Evolutionary conservation across 106 monocot genomes (phyloP).

Genomic region (Apostasia ramifera): DNA sequence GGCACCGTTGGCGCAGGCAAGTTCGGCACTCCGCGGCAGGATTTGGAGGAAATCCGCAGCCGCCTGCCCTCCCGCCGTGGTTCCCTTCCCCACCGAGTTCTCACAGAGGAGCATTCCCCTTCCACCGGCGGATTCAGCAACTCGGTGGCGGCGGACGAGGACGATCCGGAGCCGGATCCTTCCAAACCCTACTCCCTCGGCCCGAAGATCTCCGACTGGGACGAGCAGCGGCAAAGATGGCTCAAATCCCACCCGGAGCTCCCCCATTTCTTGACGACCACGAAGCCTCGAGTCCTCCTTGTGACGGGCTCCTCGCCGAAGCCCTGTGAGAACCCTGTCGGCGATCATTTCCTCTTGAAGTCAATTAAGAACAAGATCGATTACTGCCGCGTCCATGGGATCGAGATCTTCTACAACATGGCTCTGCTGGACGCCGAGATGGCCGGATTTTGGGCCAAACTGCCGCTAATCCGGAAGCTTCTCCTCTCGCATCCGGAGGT

Average conservation of each 20-base stretch:
- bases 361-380: slow-evolving; percentile 98
- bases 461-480: slow-evolving; percentile 77
- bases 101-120: slow-evolving; percentile 24
- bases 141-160: slow-evolving; percentile 6
- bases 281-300: slow-evolving; percentile 69
- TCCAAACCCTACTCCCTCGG: slow-evolving; percentile 60
- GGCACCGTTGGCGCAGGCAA: slow-evolving; percentile 81
- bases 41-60: slow-evolving; percentile 49
- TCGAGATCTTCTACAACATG: slow-evolving; percentile 94
- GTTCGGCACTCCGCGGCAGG: slow-evolving; percentile 78
- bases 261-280: slow-evolving; percentile 36
- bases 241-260: slow-evolving; percentile 49
- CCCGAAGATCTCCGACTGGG: slow-evolving; percentile 81
- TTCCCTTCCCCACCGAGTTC: slow-evolving; percentile 34
- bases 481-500: slow-evolving; percentile 84
- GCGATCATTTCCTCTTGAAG: slow-evolving; percentile 85
- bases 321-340: slow-evolving; percentile 88
- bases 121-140: neutral
- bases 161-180: slow-evolving; percentile 28
- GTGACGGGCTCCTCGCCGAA: slow-evolving; percentile 87
- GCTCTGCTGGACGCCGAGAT: slow-evolving; percentile 94
- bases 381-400: slow-evolving; percentile 73
- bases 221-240: slow-evolving; percentile 57
- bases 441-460: slow-evolving; percentile 97
- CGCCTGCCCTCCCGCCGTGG: slow-evolving; percentile 28